These are phyloP conservation scores for Ogataea pini DNA, from an alignment of 805 yeast species.

Conservation along the genomic window DNA sequence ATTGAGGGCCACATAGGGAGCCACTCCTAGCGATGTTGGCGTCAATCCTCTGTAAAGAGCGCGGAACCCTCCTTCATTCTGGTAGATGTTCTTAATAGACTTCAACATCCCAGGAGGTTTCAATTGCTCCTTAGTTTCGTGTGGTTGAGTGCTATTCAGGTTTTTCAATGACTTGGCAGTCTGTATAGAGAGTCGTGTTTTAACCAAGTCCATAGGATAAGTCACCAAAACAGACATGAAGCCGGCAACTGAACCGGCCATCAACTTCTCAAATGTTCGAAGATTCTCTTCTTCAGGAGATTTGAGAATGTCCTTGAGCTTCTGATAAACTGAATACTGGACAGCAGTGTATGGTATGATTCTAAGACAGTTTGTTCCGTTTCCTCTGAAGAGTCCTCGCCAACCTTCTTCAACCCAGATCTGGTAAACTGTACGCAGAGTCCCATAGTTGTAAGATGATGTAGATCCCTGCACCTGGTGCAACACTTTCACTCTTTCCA, in stretches of 20 bases:
- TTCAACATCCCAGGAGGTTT: constrained; percentile 70
- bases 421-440: constrained; percentile 68
- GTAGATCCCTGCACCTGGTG: constrained; percentile 77
- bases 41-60: constrained; percentile 83
- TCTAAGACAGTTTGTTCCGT: constrained; percentile 84
- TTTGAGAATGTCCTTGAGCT: constrained; percentile 46
- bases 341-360: constrained; percentile 94
- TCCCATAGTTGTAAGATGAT: constrained; percentile 55
- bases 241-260: constrained; percentile 84
- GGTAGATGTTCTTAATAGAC: constrained; percentile 59
- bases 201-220: constrained; percentile 87
- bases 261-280: constrained; percentile 57
- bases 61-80: constrained; percentile 74
- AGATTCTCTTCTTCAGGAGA: constrained; percentile 38
- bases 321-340: constrained; percentile 84
- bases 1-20: constrained; percentile 93
- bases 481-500: constrained; percentile 90
- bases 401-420: constrained; percentile 93
- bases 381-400: constrained; percentile 87
- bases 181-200: constrained; percentile 86
- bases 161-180: constrained; percentile 64
- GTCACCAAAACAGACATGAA: constrained; percentile 76
- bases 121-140: background rate
- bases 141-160: constrained; percentile 40
- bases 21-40: constrained; percentile 94